A percentile compares a stretch with the other conserved stretches of the same genome.
These are phyloP conservation scores for Acephala macrosclerotiorum DNA, from an alignment of 2,329 filamentous ascomycete genomes.

Conservation along the genomic window DNA sequence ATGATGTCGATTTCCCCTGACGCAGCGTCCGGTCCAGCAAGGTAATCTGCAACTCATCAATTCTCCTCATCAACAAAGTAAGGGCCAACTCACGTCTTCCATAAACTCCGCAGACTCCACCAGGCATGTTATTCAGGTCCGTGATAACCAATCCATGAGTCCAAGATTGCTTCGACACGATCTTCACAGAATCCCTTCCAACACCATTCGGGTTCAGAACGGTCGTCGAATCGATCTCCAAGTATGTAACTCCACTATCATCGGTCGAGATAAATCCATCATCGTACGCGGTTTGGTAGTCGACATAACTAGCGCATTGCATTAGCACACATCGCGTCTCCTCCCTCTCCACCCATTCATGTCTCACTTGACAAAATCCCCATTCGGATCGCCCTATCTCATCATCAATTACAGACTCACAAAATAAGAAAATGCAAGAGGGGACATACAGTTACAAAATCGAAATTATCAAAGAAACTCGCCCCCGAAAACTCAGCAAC, in stretches of 20 bases:
- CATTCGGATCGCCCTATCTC: conserved; percentile 8
- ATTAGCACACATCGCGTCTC: neutral
- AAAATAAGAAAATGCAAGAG: no score
- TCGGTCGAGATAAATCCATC: neutral
- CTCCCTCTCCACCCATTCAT: neutral
- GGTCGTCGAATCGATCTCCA: conserved; percentile 71
- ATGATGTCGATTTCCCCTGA: conserved; percentile 40
- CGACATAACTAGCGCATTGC: conserved; percentile 10
- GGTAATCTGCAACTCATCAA: conserved; percentile 2
- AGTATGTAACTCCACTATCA: conserved; percentile 60
- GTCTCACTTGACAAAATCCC: conserved; percentile 9
- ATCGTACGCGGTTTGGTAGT: conserved; percentile 51
- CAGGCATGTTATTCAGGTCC: conserved; percentile 76
- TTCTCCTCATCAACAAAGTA: neutral
- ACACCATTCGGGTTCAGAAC: conserved; percentile 41
- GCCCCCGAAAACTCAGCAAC: neutral
- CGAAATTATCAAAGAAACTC: conserved; percentile 18
- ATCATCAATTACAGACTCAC: neutral
- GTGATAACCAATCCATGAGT: conserved; percentile 73
- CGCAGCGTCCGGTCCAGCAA: conserved; percentile 59
- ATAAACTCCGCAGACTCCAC: conserved; percentile 73
- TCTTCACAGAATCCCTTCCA: conserved; percentile 69
- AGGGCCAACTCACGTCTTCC: conserved; percentile 60
- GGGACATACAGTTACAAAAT: conserved; percentile 17
- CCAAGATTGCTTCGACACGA: conserved; percentile 69